Percentiles rank a stretch among this genome's conserved stretches.
phyloP scores from a whole-genome alignment of 2,329 filamentous ascomycete species.

The Alternaria triticina region DNA sequence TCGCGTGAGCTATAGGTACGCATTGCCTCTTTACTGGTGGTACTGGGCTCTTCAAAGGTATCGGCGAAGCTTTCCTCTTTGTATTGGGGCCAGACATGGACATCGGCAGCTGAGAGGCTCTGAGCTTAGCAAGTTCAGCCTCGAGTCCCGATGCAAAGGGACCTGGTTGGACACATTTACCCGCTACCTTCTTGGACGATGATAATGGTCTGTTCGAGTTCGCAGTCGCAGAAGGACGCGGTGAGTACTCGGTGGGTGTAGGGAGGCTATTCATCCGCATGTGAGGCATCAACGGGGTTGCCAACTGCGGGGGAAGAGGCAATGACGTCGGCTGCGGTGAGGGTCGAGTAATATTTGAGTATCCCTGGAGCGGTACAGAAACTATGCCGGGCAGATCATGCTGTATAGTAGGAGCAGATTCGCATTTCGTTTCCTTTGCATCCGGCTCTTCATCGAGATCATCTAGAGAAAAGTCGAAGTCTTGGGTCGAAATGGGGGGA shows the following conservation, averaged over 20 bases:
- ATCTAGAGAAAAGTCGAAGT: conserved; percentile 50
- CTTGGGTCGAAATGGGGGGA: conserved; percentile 47
- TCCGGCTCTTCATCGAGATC: conserved; percentile 45
- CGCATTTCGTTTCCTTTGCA: neutral
- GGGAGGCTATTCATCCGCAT: neutral
- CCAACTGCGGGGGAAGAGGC: neutral
- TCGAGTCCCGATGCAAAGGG: conserved; percentile 7
- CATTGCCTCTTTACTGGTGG: neutral
- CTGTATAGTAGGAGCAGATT: neutral
- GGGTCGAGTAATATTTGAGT: neutral
- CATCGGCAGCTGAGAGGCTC: conserved; percentile 7
- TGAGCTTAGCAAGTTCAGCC: conserved; percentile 5
- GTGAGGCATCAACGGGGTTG: neutral
- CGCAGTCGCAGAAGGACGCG: neutral
- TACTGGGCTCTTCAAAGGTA: neutral
- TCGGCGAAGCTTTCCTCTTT: conserved; percentile 1
- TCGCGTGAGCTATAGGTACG: neutral
- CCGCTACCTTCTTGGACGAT: conserved; percentile 6
- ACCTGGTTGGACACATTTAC: conserved; percentile 7
- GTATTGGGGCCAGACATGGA: neutral
- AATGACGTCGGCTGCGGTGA: neutral
- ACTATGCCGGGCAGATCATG: neutral
- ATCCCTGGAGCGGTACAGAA: neutral
- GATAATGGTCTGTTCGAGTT: neutral
- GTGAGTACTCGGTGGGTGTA: neutral